Percentiles rank a stretch among this genome's conserved stretches.
These are phyloP conservation scores for Sarocladium oryzae DNA, from an alignment of 2,329 filamentous ascomycete genomes.

Conservation along the genomic window DNA sequence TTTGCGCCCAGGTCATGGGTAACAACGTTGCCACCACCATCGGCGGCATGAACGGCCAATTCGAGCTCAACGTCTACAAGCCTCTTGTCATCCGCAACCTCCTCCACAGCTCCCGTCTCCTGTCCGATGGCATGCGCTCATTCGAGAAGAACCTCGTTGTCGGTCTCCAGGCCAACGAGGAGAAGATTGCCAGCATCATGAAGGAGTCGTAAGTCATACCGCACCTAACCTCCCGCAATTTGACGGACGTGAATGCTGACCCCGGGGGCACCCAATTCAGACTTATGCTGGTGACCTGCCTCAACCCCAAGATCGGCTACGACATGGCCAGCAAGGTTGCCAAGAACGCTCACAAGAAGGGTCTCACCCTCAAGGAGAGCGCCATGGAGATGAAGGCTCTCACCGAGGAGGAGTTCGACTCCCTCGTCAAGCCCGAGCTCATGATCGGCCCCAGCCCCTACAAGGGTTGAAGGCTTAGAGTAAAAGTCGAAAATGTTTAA, in stretches of 20 bases:
- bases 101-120: slow-evolving; percentile 81
- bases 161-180: slow-evolving; percentile 88
- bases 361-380: slow-evolving; percentile 84
- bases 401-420: slow-evolving; percentile 83
- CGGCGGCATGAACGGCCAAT: slow-evolving; percentile 95
- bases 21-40: slow-evolving; percentile 93
- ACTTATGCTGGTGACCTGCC: slow-evolving; percentile 95
- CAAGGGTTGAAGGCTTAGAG: slow-evolving; percentile 33
- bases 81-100: slow-evolving; percentile 93
- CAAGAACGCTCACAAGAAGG: slow-evolving; percentile 99
- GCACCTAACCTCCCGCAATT: slow-evolving; percentile 21
- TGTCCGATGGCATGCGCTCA: slow-evolving; percentile 87
- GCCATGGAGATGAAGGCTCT: slow-evolving; percentile 90
- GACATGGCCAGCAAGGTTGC: slow-evolving; percentile 96
- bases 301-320: slow-evolving; percentile 96
- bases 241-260: background rate
- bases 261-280: slow-evolving; percentile 37
- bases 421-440: slow-evolving; percentile 82
- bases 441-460: slow-evolving; percentile 79
- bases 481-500: too few species aligned
- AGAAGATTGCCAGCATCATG: slow-evolving; percentile 81
- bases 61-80: slow-evolving; percentile 99
- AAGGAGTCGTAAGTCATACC: slow-evolving; percentile 70
- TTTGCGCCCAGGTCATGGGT: slow-evolving; percentile 95
- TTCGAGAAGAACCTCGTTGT: slow-evolving; percentile 91